These are phyloP conservation scores for Alternaria triticimaculans DNA, from an alignment of 2,329 filamentous ascomycete species.

Conservation along the genomic window DNA sequence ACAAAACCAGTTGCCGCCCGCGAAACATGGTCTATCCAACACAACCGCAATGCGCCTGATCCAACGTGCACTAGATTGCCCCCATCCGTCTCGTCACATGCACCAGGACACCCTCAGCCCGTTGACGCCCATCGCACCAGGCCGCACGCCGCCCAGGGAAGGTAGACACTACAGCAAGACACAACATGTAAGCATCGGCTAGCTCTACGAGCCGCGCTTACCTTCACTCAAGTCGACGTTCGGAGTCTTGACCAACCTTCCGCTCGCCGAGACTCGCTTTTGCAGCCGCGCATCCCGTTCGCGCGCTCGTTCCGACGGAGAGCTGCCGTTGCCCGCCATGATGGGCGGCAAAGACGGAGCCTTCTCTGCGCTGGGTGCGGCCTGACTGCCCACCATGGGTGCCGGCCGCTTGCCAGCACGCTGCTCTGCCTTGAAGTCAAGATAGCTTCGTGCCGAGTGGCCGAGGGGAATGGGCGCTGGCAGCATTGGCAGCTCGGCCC, in stretches of 20 bases:
- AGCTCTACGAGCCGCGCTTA: constrained; percentile 43
- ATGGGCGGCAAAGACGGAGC: constrained; percentile 67
- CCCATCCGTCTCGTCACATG: constrained; percentile 4
- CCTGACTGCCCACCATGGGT: constrained; percentile 58
- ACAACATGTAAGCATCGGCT: constrained; percentile 37
- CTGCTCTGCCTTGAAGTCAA: constrained; percentile 75
- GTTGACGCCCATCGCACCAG: constrained; percentile 40
- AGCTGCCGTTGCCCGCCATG: constrained; percentile 49
- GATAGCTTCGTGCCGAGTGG: constrained; percentile 77
- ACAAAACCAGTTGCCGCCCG: not conserved
- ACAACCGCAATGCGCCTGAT: constrained; percentile 1
- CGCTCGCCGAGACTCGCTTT: constrained; percentile 50
- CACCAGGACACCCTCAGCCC: constrained; percentile 25
- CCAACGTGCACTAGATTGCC: constrained; percentile 6
- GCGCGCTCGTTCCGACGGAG: constrained; percentile 46
- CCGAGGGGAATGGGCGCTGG: constrained; percentile 85
- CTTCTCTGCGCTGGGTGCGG: constrained; percentile 60
- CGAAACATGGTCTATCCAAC: not conserved
- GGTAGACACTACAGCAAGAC: constrained; percentile 42
- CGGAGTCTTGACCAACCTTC: constrained; percentile 49
- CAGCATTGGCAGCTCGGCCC: constrained; percentile 79
- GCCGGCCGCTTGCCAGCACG: constrained; percentile 45
- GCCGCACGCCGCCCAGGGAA: constrained; percentile 41
- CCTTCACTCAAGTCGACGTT: constrained; percentile 39
- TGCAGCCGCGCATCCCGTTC: constrained; percentile 48